phyloP scores from a whole-genome alignment of 371 early-diverging fungal species.

The Nematocida ironsii region DNA sequence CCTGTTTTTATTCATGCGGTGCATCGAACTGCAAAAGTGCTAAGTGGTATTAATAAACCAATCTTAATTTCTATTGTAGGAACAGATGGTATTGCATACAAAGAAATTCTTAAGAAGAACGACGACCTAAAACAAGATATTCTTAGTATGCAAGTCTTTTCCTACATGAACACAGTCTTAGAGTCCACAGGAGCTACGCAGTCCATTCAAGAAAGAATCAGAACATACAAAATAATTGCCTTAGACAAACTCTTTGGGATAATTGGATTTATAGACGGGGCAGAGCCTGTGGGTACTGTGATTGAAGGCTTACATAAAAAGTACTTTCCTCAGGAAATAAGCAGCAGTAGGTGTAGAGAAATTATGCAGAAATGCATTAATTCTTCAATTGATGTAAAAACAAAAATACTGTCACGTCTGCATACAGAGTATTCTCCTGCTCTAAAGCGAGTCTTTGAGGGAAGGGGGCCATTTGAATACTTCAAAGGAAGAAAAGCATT shows the following conservation, averaged over 20 bases:
- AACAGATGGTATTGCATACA: slow-evolving; percentile 40
- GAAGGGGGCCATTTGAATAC: slow-evolving; percentile 72
- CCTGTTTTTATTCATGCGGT: slow-evolving; percentile 6
- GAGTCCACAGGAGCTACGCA: not conserved
- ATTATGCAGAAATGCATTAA: slow-evolving; percentile 4
- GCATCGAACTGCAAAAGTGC: slow-evolving; percentile 2
- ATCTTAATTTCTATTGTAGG: slow-evolving; percentile 30
- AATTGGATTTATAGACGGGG: slow-evolving; percentile 36
- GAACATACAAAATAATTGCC: slow-evolving; percentile 53
- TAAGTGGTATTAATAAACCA: slow-evolving; percentile 49
- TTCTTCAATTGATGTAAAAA: slow-evolving; percentile 16
- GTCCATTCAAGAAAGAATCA: slow-evolving; percentile 24
- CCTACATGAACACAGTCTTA: slow-evolving; percentile 50
- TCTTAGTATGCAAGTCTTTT: slow-evolving; percentile 50
- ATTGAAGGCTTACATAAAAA: slow-evolving; percentile 28
- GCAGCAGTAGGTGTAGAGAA: slow-evolving; percentile 10
- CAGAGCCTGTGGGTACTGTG: slow-evolving; percentile 35
- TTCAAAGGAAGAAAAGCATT: slow-evolving; percentile 74
- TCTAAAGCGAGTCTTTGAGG: slow-evolving; percentile 28
- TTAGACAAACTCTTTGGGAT: slow-evolving; percentile 52
- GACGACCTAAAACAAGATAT: slow-evolving; percentile 57
- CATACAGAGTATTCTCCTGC: slow-evolving; percentile 31
- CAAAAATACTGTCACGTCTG: not conserved
- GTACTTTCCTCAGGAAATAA: slow-evolving; percentile 17
- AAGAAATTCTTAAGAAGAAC: slow-evolving; percentile 56